Base-by-base conservation (phyloP, 371 early-diverging fungal species). In the Apophysomyces sp. region DNA sequence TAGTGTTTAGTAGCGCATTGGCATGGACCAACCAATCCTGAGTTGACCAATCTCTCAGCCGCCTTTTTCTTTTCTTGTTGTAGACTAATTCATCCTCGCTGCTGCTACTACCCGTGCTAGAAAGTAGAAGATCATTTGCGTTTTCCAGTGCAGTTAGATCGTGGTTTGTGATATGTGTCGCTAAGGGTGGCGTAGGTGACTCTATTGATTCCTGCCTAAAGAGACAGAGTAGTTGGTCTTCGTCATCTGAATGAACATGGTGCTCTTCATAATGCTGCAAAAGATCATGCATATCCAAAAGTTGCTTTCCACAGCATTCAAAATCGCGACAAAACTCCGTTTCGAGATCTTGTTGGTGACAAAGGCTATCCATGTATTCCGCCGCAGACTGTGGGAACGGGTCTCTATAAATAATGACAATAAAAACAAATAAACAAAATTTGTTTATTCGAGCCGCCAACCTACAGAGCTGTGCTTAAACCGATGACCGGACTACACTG, bases 231-330 rank as follows among this genome's bases (percentile, higher is more conserved):
- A 51, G 27, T 40, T 28, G 34, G 31, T 61, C 52, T 21, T 61
- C 49, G 6, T 58, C 60, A 31, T 60, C 91, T 39, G 89, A 78
- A 49, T 80, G 82, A 56, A 91, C 90, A 65, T 96, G 97, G 65
- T 83, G 82, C 66, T 92, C 94, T 74, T 97, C 97, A 70, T 90
- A 94, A 73, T 97, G 97, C 67, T 94, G 91, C 52, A 95, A 77
- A 55, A 97, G 86, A 56, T 92, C 94, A 77, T 96, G 96, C 61
- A 97, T 78, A 73, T 92, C 89, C 30, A 76, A 79, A 44, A 95
- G 82, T 31, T 80, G 70, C 57, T 87, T 71, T 4, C 93, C 95
- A 67, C 97, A 97, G 80, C 97, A 97, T 55, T 76, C 69, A 71
- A 95, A 97, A 81, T 97, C 91, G 64, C 87, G 86, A 81, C 95